Percentiles rank a stretch among this genome's conserved stretches.
Conservation (phyloP, 139 green algal species). For the Picochlorum sp. region DNA sequence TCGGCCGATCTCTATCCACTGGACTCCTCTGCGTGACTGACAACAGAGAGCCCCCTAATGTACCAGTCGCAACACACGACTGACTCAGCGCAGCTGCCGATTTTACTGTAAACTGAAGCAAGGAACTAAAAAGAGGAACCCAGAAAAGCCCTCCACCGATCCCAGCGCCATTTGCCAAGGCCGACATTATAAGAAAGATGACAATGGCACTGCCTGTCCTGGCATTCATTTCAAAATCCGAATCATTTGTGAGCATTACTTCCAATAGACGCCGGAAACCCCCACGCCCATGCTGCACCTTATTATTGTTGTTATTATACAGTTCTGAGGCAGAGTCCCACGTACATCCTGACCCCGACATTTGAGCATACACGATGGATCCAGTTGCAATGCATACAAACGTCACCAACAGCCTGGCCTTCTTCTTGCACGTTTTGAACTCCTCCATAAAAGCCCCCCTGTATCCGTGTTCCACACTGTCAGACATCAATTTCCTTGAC, state of each 20-base stretch:
- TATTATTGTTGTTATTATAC: too few relatives aligned
- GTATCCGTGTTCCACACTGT: too few relatives aligned
- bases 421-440: too few relatives aligned
- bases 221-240: not conserved
- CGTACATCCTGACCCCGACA: too few relatives aligned
- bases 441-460: too few relatives aligned
- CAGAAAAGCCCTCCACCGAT: constrained; percentile 6
- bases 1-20: not conserved
- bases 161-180: not conserved
- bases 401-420: too few relatives aligned
- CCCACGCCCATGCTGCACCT: too few relatives aligned
- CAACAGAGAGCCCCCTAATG: not conserved
- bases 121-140: constrained; percentile 6
- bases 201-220: not conserved
- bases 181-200: not conserved
- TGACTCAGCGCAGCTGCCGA: constrained; percentile 6
- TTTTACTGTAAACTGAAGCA: constrained; percentile 10
- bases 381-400: too few relatives aligned
- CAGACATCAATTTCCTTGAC: not conserved
- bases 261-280: not conserved
- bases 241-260: not conserved
- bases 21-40: not conserved
- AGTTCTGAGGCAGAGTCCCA: too few relatives aligned
- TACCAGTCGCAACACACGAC: not conserved
- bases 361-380: too few relatives aligned